Conservation (phyloP, 2,329 filamentous ascomycete genomes). For the Magnaporthales sp. region DNA sequence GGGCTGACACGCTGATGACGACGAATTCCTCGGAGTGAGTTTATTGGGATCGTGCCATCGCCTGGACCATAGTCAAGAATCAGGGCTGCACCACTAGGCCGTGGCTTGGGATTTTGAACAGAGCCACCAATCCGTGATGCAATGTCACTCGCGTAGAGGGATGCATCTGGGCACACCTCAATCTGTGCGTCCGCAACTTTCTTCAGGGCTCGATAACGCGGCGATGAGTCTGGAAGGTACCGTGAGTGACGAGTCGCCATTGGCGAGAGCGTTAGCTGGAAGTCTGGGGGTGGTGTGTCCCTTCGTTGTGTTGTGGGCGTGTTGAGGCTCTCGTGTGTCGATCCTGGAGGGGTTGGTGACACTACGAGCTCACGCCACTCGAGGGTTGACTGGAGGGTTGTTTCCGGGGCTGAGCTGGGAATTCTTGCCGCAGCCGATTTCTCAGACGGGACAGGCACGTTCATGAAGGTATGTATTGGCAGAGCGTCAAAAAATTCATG, state of each 20-base stretch:
- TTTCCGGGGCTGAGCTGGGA: conserved; percentile 17
- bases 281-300: conserved; percentile 60
- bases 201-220: conserved; percentile 70
- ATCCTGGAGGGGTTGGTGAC: conserved; percentile 50
- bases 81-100: conserved; percentile 76
- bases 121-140: conserved; percentile 75
- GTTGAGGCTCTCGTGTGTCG: conserved; percentile 43
- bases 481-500: conserved; percentile 99
- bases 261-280: conserved; percentile 73
- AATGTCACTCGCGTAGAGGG: conserved; percentile 72
- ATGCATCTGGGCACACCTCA: conserved; percentile 84
- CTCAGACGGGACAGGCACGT: conserved; percentile 39
- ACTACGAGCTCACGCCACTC: conserved; percentile 84
- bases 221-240: conserved; percentile 74
- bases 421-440: conserved; percentile 29
- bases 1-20: conserved; percentile 69
- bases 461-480: conserved; percentile 91
- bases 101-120: conserved; percentile 40
- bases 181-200: conserved; percentile 61
- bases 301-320: conserved; percentile 42
- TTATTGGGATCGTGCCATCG: conserved; percentile 64
- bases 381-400: conserved; percentile 19
- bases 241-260: conserved; percentile 72
- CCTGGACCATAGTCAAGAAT: conserved; percentile 90
- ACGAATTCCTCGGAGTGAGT: conserved; percentile 84